Percentiles rank a stretch among this genome's conserved stretches.
These are phyloP conservation scores for Sporisorium scitamineum DNA, from an alignment of 1,284 basidiomycete genomes.

Conservation along the genomic window DNA sequence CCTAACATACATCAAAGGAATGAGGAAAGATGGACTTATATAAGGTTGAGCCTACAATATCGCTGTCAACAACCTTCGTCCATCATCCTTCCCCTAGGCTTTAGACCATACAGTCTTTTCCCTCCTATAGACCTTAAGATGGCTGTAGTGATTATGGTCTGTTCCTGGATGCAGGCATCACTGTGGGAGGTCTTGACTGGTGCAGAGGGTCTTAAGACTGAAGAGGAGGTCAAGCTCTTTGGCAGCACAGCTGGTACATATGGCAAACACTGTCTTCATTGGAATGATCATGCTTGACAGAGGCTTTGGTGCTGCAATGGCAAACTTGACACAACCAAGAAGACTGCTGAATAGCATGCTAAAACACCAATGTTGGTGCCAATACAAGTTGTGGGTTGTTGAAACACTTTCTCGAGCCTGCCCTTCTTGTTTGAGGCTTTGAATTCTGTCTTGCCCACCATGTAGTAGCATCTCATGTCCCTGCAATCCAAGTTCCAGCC, in stretches of 20 bases:
- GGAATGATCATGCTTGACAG: too few relatives aligned
- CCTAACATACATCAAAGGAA: not conserved
- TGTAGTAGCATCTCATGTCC: too few relatives aligned
- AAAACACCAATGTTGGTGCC: too few relatives aligned
- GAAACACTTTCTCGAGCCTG: too few relatives aligned
- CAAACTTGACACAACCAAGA: too few relatives aligned
- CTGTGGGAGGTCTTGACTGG: constrained; percentile 41
- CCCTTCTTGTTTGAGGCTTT: too few relatives aligned
- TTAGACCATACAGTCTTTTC: not conserved
- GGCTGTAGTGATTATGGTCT: constrained; percentile 41
- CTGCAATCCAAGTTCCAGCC: too few relatives aligned
- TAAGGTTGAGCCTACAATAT: not conserved
- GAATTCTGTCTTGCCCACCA: too few relatives aligned
- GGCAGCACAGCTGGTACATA: constrained; percentile 36
- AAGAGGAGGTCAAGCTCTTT: constrained; percentile 34
- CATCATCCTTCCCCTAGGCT: not conserved
- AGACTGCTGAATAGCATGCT: too few relatives aligned
- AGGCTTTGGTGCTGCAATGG: too few relatives aligned
- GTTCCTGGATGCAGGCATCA: constrained; percentile 43
- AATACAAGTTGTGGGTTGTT: too few relatives aligned
- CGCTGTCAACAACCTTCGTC: not conserved
- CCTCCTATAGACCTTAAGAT: constrained; percentile 2
- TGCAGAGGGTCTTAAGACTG: constrained; percentile 43
- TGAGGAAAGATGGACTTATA: constrained; percentile 3
- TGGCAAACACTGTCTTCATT: too few relatives aligned